Conservation (phyloP, 2,329 filamentous ascomycete genomes). For the Paraphaeosphaeria sporulosa region DNA sequence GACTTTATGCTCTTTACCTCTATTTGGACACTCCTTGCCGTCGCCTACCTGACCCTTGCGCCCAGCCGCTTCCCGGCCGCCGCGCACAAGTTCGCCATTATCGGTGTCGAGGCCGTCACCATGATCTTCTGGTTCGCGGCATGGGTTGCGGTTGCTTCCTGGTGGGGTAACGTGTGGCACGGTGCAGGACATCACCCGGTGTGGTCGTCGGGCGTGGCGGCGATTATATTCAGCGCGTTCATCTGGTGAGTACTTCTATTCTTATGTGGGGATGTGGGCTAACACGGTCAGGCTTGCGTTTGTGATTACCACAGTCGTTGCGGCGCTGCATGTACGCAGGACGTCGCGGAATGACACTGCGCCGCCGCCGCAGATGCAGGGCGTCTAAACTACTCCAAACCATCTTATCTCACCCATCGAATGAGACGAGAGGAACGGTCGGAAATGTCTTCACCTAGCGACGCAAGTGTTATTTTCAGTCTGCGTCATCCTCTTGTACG, state of each 20-base stretch:
- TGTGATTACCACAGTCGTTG: conserved; percentile 58
- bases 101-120: conserved; percentile 75
- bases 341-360: conserved; percentile 44
- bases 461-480: background rate
- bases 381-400: conserved; percentile 19
- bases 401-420: too few species aligned
- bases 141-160: conserved; percentile 77
- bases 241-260: conserved; percentile 58
- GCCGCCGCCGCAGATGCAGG: conserved; percentile 48
- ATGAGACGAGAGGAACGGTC: background rate
- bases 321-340: conserved; percentile 56
- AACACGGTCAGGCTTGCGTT: conserved; percentile 57
- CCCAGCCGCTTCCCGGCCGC: conserved; percentile 66
- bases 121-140: conserved; percentile 93
- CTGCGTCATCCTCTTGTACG: background rate
- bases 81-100: conserved; percentile 72
- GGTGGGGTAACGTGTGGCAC: conserved; percentile 61
- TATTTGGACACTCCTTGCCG: conserved; percentile 74
- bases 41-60: conserved; percentile 75
- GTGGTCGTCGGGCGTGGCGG: conserved; percentile 69
- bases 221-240: conserved; percentile 73
- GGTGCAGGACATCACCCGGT: conserved; percentile 56
- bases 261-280: conserved; percentile 11
- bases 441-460: too few species aligned
- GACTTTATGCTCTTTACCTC: conserved; percentile 83